Evolutionary conservation across 2,329 filamentous ascomycete genomes (phyloP).

Genomic region (Aschersonia sp.): DNA sequence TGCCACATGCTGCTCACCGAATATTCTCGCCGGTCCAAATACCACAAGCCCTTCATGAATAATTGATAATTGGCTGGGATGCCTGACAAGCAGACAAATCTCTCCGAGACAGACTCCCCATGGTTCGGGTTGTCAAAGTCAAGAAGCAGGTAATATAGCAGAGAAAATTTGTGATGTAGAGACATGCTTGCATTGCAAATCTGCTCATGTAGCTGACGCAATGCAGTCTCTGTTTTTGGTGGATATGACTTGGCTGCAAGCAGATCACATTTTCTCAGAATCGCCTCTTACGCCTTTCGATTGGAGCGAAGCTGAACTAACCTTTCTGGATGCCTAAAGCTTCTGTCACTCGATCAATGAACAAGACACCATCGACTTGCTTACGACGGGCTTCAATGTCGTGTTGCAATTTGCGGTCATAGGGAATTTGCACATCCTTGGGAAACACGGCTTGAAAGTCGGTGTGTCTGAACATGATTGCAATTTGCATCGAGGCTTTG

Average conservation of each 20-base stretch:
- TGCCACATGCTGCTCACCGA: conserved; percentile 23
- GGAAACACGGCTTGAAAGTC: conserved; percentile 57
- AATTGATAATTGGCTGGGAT: conserved; percentile 65
- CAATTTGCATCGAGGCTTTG: neutral
- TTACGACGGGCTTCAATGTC: conserved; percentile 54
- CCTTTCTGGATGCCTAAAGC: conserved; percentile 56
- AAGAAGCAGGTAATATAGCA: conserved; percentile 72
- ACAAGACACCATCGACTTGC: conserved; percentile 53
- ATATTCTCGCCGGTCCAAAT: conserved; percentile 60
- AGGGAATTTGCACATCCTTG: conserved; percentile 42
- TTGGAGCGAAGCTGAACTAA: conserved; percentile 16
- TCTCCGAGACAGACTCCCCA: conserved; percentile 32
- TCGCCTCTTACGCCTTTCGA: neutral
- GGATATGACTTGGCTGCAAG: conserved; percentile 50
- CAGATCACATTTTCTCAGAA: neutral
- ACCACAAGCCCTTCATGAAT: conserved; percentile 72
- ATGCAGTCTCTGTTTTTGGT: conserved; percentile 51
- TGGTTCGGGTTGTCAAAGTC: conserved; percentile 48
- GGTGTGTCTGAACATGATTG: conserved; percentile 45
- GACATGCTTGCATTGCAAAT: conserved; percentile 51
- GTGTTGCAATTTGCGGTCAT: conserved; percentile 44
- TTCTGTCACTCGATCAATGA: conserved; percentile 65
- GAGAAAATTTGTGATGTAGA: conserved; percentile 64
- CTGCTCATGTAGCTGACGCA: conserved; percentile 55
- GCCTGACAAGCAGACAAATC: conserved; percentile 47